These are phyloP conservation scores for Dactylorhiza incarnata DNA, from an alignment of 106 monocot species.

Conservation along the genomic window DNA sequence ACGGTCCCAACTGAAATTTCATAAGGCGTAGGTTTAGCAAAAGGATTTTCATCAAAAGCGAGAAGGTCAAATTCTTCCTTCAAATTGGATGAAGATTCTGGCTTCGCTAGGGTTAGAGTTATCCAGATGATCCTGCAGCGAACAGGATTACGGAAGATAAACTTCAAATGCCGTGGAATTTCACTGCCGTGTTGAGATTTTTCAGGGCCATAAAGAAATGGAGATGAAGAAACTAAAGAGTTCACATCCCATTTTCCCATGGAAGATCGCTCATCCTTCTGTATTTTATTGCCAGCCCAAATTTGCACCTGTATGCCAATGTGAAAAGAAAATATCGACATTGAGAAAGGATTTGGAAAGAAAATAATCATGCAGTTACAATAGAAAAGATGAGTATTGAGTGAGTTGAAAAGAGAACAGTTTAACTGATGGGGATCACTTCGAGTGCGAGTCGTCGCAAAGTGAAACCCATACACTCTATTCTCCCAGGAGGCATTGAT, in stretches of 20 bases:
- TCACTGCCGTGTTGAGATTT: constrained; percentile 21
- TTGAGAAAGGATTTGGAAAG: not conserved
- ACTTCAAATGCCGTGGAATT: constrained; percentile 63
- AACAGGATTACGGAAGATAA: constrained; percentile 66
- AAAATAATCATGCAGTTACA: not conserved
- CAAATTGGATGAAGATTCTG: constrained; percentile 28
- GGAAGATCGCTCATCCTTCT: constrained; percentile 74
- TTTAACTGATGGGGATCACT: no score
- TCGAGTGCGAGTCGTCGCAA: no score
- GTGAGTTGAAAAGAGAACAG: not conserved
- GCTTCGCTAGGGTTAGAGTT: constrained; percentile 41
- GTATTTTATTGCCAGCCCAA: constrained; percentile 95
- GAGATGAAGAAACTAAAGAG: constrained; percentile 35
- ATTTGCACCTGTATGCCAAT: constrained; percentile 64
- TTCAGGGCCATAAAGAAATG: constrained; percentile 66
- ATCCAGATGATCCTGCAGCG: constrained; percentile 93
- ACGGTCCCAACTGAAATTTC: constrained; percentile 12
- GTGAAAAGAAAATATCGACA: not conserved
- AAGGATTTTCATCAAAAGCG: constrained; percentile 54
- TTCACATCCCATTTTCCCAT: constrained; percentile 90
- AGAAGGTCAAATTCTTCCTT: constrained; percentile 59
- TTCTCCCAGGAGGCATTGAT: no score
- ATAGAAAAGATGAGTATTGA: not conserved
- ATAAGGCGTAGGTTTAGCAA: constrained; percentile 15
- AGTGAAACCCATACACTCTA: no score